These are phyloP conservation scores for Vitis labrusca DNA, from an alignment of 164 flowering plant species.

Conservation along the genomic window DNA sequence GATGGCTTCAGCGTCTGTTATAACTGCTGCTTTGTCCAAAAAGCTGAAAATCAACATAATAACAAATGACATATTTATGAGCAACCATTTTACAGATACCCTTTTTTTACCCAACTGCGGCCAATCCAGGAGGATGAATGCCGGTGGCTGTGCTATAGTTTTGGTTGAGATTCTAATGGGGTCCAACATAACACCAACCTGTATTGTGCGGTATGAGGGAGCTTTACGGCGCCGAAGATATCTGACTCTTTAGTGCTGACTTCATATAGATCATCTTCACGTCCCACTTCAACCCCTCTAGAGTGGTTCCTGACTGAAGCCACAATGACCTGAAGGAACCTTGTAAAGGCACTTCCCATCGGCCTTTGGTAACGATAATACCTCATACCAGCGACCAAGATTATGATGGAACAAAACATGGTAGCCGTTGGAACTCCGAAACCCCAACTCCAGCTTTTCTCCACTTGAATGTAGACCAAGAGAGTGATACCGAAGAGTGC, in stretches of 20 bases:
- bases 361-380: slow-evolving; percentile 65
- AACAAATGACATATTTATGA: background rate
- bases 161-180: background rate
- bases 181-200: slow-evolving; percentile 27
- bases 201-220: slow-evolving; percentile 50
- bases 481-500: slow-evolving; percentile 57
- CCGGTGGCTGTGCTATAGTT: no score
- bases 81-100: no score
- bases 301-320: slow-evolving; percentile 46
- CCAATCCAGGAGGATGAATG: no score
- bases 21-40: slow-evolving; percentile 67
- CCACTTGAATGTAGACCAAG: slow-evolving; percentile 44
- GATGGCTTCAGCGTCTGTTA: slow-evolving; percentile 30
- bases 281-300: slow-evolving; percentile 29
- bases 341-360: slow-evolving; percentile 71
- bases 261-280: slow-evolving; percentile 39
- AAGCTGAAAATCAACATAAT: slow-evolving; percentile 35
- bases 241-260: slow-evolving; percentile 49
- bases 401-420: slow-evolving; percentile 36
- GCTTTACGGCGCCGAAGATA: slow-evolving; percentile 58
- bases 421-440: slow-evolving; percentile 49
- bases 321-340: slow-evolving; percentile 64
- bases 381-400: slow-evolving; percentile 35
- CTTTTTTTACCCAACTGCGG: no score
- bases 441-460: slow-evolving; percentile 59